phyloP scores from a whole-genome alignment of 371 early-diverging fungal genomes.

The Rhizopus stolonifer region DNA sequence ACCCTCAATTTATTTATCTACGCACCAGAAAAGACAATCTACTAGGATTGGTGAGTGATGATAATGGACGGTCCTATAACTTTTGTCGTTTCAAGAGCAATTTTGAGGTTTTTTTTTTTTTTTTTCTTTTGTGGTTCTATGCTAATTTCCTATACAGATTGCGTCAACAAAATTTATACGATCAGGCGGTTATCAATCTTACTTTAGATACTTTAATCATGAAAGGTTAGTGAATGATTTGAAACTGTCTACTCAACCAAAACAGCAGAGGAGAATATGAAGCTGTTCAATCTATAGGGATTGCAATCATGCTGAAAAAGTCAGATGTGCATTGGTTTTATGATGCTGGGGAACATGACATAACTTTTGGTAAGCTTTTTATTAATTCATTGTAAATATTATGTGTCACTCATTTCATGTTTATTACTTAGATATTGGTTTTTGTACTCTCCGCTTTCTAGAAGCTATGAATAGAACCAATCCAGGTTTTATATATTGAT shows the following conservation, averaged over 20 bases:
- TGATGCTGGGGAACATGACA: slow-evolving; percentile 66
- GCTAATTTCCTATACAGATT: slow-evolving; percentile 19
- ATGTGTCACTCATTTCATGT: neutral
- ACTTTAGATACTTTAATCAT: slow-evolving; percentile 77
- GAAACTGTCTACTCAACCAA: too few relatives aligned
- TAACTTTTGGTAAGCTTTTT: slow-evolving; percentile 32
- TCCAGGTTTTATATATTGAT: slow-evolving; percentile 13
- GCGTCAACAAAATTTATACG: slow-evolving; percentile 60
- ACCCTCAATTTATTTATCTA: slow-evolving; percentile 49
- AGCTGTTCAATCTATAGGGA: slow-evolving; percentile 90
- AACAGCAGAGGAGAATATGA: slow-evolving; percentile 87
- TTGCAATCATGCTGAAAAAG: slow-evolving; percentile 71
- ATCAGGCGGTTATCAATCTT: slow-evolving; percentile 68
- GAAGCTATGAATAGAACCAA: slow-evolving; percentile 24
- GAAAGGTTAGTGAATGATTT: slow-evolving; percentile 66
- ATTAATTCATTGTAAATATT: too few relatives aligned
- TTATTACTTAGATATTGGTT: slow-evolving; percentile 20
- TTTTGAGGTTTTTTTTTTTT: slow-evolving; percentile 23
- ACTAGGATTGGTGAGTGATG: slow-evolving; percentile 31
- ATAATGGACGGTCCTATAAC: slow-evolving; percentile 45
- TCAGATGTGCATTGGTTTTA: slow-evolving; percentile 89
- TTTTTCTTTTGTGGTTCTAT: too few relatives aligned
- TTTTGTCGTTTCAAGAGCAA: slow-evolving; percentile 80
- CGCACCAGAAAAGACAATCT: slow-evolving; percentile 39
- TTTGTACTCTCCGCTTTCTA: slow-evolving; percentile 28